Conservation (phyloP, 345 rosid genomes). For the Arabidopsis arenosa region DNA sequence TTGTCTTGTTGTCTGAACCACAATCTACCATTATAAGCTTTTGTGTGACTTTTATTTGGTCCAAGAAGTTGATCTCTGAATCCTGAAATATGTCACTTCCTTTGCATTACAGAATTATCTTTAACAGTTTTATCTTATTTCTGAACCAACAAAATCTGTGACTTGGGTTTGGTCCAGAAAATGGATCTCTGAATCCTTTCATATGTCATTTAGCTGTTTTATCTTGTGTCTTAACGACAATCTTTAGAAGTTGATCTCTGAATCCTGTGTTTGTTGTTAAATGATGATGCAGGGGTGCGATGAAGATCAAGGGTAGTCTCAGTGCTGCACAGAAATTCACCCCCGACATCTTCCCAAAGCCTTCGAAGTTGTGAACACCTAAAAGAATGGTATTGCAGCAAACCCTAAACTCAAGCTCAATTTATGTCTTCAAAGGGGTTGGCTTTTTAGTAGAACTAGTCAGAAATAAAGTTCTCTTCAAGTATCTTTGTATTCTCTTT, state of each 20-base stretch:
- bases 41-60: not conserved
- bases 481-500: slow-evolving; percentile 24
- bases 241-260: slow-evolving; percentile 2
- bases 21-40: not conserved
- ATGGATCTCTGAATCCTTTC: not conserved
- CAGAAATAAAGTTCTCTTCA: slow-evolving; percentile 32
- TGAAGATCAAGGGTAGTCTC: slow-evolving; percentile 96
- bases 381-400: slow-evolving; percentile 30
- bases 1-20: not conserved
- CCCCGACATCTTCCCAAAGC: slow-evolving; percentile 97
- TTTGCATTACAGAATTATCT: not conserved
- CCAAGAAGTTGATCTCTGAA: not conserved
- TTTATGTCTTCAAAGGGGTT: slow-evolving; percentile 33
- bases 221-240: slow-evolving; percentile 14
- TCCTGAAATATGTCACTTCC: not conserved
- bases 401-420: slow-evolving; percentile 33
- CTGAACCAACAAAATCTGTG: not conserved
- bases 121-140: not conserved
- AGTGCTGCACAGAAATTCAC: slow-evolving; percentile 96
- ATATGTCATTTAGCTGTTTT: not conserved
- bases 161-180: not conserved
- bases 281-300: slow-evolving; percentile 69
- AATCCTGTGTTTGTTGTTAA: slow-evolving; percentile 5
- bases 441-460: slow-evolving; percentile 30
- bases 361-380: slow-evolving; percentile 74